A percentile compares a stretch with the other conserved stretches of the same genome.
Conservation (phyloP, 257 asterid genomes). For the Thymus quinquecostatus region DNA sequence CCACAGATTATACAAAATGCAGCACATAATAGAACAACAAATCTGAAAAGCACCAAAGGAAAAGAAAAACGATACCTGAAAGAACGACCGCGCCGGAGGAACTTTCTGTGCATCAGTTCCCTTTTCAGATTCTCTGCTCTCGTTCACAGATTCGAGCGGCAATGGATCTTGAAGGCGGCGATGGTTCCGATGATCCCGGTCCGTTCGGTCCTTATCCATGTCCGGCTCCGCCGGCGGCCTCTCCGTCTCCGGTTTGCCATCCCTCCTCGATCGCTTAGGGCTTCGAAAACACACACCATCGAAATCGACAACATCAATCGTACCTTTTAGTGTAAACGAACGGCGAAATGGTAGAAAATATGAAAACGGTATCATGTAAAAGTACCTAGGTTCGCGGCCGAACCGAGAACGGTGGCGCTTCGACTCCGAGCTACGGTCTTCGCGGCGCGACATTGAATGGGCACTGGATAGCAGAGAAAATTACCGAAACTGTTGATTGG, state of each 20-base stretch:
- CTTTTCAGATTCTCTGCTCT: conserved; percentile 46
- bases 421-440: conserved; percentile 63
- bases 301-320: conserved; percentile 24
- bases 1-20: conserved; percentile 11
- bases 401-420: conserved; percentile 74
- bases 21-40: conserved; percentile 18
- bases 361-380: conserved; percentile 1
- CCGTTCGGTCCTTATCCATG: conserved; percentile 46
- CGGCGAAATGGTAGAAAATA: neutral
- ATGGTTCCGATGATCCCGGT: conserved; percentile 48
- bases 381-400: conserved; percentile 86
- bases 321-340: neutral
- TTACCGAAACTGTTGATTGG: neutral
- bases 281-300: conserved; percentile 40
- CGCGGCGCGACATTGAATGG: conserved; percentile 70
- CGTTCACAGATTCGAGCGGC: conserved; percentile 50
- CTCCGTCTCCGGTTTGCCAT: conserved; percentile 68
- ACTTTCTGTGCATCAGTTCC: conserved; percentile 37
- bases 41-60: conserved; percentile 1
- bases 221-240: conserved; percentile 36
- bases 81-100: conserved; percentile 56
- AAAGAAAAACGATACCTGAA: conserved; percentile 53
- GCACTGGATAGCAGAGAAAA: neutral
- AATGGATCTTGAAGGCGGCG: conserved; percentile 56
- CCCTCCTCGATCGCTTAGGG: conserved; percentile 88